Base-by-base conservation (phyloP, 768 basidiomycete species). In the Boletellus ananas region DNA sequence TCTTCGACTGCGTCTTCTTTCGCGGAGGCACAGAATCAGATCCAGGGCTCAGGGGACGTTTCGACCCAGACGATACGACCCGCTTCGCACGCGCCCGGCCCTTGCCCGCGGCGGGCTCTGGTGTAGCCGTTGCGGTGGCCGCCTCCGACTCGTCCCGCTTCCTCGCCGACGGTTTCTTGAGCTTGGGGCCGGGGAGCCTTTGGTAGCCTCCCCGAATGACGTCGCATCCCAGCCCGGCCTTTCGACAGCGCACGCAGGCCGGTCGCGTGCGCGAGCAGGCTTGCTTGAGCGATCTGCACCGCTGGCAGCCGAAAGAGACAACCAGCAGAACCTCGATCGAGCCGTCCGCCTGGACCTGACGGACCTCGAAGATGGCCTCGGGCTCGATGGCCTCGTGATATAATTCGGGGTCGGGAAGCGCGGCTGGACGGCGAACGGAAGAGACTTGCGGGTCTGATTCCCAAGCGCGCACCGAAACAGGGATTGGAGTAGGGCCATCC, bases 211-310 rank as follows among this genome's bases (percentile, higher is more conserved):
- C 29, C 25, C 33, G 34, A 3, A 13, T 0, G 3, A 14, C 25
- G n/a, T 1, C 0, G 34, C 67, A 69, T 10, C 1, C 6, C 6
- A 1, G 2, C 5, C 23, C 52, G 12, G 34, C 21, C 21, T 35
- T 55, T 23, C n/a, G 35, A 44, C 66, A 69, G 25, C 65, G 67
- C 21, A 10, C 34, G 39, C 66, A 67, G 34, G 47, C 37, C 3
- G 67, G 66, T 33, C n/a, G 37, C 3, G 31, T n/a, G 39, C 66
- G 67, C 4, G 66, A 67, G 29, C 66, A 69, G 9, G 57, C 41
- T 12, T 61, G 49, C 12, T 14, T 52, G 16, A 17, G 0, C 13
- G 3, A 3, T 34, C 3, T 43, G 40, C 66, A 67, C 33, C 38
- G 39, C n/a, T n/a, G 4, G 55, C 66, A 67, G 31, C 35, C 0